These are phyloP conservation scores for Lachancea fermentati DNA, from an alignment of 805 yeast species.

Conservation along the genomic window DNA sequence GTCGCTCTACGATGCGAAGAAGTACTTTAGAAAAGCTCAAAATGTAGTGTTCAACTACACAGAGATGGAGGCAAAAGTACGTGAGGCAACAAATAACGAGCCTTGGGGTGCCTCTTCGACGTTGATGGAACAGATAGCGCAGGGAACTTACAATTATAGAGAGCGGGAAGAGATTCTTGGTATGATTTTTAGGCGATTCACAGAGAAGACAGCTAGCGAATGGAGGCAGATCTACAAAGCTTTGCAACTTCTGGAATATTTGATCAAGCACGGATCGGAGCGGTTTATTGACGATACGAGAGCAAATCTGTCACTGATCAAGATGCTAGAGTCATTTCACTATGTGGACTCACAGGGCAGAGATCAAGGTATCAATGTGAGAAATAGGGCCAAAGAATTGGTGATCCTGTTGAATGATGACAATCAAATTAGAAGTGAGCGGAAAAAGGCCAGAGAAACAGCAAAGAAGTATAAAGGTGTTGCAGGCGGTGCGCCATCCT, in stretches of 20 bases:
- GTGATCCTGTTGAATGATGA: conserved; percentile 71
- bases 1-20: conserved; percentile 90
- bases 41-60: conserved; percentile 93
- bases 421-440: conserved; percentile 66
- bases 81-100: conserved; percentile 97
- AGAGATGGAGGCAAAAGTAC: conserved; percentile 93
- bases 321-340: conserved; percentile 88
- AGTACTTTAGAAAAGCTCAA: conserved; percentile 95
- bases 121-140: conserved; percentile 90
- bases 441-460: conserved; percentile 86
- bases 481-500: conserved; percentile 48
- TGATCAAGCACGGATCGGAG: conserved; percentile 89
- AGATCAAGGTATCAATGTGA: conserved; percentile 93
- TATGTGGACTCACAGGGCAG: conserved; percentile 89
- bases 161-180: conserved; percentile 76
- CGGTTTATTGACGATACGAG: conserved; percentile 93
- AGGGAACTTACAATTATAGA: conserved; percentile 83
- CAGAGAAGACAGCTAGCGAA: conserved; percentile 92
- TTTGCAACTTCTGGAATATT: conserved; percentile 82
- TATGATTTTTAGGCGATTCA: conserved; percentile 79
- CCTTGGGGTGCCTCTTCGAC: conserved; percentile 97
- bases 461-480: conserved; percentile 80
- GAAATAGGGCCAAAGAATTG: conserved; percentile 82
- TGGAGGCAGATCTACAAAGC: conserved; percentile 98
- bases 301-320: conserved; percentile 70